Evolutionary conservation across 169 alveolate species (phyloP).

Genomic region (Miamiensis avidus): DNA sequence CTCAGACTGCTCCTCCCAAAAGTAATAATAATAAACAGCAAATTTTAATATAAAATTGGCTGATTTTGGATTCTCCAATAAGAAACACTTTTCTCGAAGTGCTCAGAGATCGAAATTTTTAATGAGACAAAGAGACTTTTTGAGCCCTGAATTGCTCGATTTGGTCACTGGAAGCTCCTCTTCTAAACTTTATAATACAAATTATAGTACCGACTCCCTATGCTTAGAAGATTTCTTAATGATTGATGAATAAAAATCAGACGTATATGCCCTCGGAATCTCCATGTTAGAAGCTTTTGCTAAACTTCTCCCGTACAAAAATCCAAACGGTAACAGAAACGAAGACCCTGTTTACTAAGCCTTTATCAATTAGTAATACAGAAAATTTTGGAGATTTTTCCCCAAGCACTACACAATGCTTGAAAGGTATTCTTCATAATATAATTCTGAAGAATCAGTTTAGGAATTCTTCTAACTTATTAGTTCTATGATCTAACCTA

Average conservation of each 20-base stretch:
- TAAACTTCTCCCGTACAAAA: not conserved
- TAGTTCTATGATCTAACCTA: not conserved
- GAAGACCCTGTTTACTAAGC: not conserved
- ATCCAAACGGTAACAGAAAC: not conserved
- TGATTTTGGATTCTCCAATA: not conserved
- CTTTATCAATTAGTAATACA: not conserved
- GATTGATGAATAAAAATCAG: not conserved
- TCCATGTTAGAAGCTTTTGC: not conserved
- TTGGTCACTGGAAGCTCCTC: too few relatives aligned
- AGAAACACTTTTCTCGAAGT: not conserved
- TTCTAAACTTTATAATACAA: too few relatives aligned
- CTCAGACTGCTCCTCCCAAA: too few relatives aligned
- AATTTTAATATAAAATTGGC: not conserved
- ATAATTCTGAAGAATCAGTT: not conserved
- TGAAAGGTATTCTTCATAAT: not conserved
- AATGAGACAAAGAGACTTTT: not conserved
- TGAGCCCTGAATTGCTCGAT: not conserved
- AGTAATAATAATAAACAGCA: not conserved
- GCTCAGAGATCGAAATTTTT: not conserved
- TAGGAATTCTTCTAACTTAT: not conserved
- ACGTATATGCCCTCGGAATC: not conserved
- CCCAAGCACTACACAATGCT: not conserved
- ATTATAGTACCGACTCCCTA: too few relatives aligned
- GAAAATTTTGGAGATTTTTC: not conserved
- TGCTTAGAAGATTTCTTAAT: too few relatives aligned